These are phyloP conservation scores for Huntiella decipiens DNA, from an alignment of 2,329 filamentous ascomycete genomes.

Conservation along the genomic window DNA sequence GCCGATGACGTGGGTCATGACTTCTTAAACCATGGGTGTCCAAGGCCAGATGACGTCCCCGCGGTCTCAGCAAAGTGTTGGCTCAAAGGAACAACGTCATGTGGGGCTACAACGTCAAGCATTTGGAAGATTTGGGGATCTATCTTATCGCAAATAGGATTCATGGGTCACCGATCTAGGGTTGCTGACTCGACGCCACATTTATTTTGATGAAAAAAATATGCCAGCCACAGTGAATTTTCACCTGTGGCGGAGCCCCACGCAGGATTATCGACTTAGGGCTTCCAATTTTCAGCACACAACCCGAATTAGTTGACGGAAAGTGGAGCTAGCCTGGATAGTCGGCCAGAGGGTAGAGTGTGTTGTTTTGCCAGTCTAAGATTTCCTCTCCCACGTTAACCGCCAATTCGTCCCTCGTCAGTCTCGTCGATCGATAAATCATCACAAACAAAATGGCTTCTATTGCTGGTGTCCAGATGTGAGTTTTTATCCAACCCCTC, in stretches of 20 bases:
- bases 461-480: slow-evolving; percentile 12
- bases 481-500: slow-evolving; percentile 7
- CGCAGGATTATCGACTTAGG: slow-evolving; percentile 2
- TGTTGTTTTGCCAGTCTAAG: slow-evolving; percentile 9
- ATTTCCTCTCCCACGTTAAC: slow-evolving; percentile 12
- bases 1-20: too few species aligned
- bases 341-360: slow-evolving; percentile 7
- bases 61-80: not conserved
- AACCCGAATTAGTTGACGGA: slow-evolving; percentile 11
- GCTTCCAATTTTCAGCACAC: slow-evolving; percentile 9
- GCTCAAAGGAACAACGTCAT: not conserved
- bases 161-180: not conserved
- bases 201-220: not conserved
- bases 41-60: too few species aligned
- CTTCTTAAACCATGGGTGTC: too few species aligned
- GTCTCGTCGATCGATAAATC: slow-evolving; percentile 11
- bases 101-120: not conserved
- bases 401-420: slow-evolving; percentile 12
- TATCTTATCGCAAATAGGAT: slow-evolving; percentile 3
- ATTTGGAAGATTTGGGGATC: not conserved
- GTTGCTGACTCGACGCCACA: not conserved
- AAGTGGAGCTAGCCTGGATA: slow-evolving; percentile 11
- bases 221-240: not conserved
- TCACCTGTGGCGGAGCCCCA: not conserved
- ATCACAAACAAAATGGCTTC: slow-evolving; percentile 13